These are phyloP conservation scores for Vicia villosa DNA, from an alignment of 306 rosid species.

Conservation along the genomic window DNA sequence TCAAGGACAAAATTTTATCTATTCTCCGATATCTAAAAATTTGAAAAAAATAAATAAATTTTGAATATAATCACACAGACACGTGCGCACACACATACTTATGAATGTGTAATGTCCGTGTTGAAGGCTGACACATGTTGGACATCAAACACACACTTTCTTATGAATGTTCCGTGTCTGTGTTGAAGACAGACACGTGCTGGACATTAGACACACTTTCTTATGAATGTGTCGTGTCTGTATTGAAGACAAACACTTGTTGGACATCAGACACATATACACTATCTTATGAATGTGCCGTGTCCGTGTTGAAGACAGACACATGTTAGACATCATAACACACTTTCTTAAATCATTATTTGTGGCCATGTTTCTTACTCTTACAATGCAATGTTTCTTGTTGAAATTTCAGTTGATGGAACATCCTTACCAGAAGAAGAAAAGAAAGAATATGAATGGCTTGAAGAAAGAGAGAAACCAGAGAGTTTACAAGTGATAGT, in stretches of 20 bases:
- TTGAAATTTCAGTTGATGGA: conserved; percentile 51
- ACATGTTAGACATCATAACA: no score
- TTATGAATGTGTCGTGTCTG: neutral
- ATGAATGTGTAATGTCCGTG: neutral
- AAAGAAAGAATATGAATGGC: conserved; percentile 72
- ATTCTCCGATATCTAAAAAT: neutral
- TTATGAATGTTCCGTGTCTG: no score
- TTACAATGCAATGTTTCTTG: neutral
- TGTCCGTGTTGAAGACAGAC: no score
- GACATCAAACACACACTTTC: no score
- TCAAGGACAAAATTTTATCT: neutral
- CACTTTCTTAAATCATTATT: neutral
- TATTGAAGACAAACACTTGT: no score
- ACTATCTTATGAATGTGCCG: no score
- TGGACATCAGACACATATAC: no score
- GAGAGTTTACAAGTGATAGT: conserved; percentile 57
- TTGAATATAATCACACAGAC: neutral
- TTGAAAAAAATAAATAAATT: neutral
- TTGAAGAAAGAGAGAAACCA: conserved; percentile 69
- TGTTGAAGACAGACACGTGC: neutral
- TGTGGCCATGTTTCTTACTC: neutral
- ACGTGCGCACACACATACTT: no score
- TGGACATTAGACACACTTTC: neutral
- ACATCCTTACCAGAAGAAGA: conserved; percentile 55
- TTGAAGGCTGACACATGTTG: neutral